phyloP scores from a whole-genome alignment of 306 rosid genomes.

The Pyrus pyrifolia region DNA sequence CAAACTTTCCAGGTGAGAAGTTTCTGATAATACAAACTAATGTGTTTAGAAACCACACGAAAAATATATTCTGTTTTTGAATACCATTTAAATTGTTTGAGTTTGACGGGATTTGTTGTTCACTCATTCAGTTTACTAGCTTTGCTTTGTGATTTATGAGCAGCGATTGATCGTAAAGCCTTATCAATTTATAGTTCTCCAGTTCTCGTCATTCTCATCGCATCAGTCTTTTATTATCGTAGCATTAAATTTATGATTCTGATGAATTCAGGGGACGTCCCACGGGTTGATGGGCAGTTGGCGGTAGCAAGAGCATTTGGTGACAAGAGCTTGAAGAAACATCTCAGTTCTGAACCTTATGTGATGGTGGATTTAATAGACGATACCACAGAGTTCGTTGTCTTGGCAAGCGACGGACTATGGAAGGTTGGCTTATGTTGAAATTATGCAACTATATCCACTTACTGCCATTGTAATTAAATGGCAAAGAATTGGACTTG shows the following conservation, averaged over 20 bases:
- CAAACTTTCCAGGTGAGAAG: slow-evolving; percentile 79
- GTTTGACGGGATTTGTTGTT: background rate
- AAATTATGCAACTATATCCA: background rate
- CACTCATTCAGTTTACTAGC: background rate
- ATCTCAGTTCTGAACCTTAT: slow-evolving; percentile 78
- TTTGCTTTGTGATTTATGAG: background rate
- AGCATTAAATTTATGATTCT: slow-evolving; percentile 8
- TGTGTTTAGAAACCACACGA: background rate
- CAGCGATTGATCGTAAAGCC: background rate
- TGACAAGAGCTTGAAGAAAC: slow-evolving; percentile 87
- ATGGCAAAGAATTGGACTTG: background rate
- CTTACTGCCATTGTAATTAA: background rate
- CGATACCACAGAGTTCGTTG: slow-evolving; percentile 56
- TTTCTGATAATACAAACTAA: background rate
- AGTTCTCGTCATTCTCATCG: background rate
- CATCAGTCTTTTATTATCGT: background rate
- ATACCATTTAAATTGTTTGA: background rate
- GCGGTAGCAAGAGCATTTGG: slow-evolving; percentile 98
- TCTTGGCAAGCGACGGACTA: slow-evolving; percentile 93
- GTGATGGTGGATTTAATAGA: slow-evolving; percentile 45
- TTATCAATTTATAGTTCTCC: background rate
- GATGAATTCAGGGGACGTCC: slow-evolving; percentile 64
- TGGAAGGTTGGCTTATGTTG: slow-evolving; percentile 71
- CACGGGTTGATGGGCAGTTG: slow-evolving; percentile 92
- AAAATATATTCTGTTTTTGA: background rate